A percentile compares a stretch with the other conserved stretches of the same genome.
phyloP scores from a whole-genome alignment of 2,329 filamentous ascomycete species.

The Cercospora zeina region DNA sequence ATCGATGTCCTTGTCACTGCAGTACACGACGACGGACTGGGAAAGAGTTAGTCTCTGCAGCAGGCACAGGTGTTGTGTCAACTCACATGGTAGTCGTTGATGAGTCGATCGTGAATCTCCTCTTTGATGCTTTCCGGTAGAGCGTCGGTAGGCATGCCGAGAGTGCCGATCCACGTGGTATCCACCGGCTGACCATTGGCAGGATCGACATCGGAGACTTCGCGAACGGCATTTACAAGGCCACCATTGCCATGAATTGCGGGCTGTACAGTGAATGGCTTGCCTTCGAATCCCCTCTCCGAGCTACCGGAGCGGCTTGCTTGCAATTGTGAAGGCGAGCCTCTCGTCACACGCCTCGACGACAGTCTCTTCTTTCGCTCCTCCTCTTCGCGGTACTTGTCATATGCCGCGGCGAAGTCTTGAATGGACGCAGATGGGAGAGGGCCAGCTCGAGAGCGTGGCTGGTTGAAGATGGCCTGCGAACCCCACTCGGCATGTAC shows the following conservation, averaged over 20 bases:
- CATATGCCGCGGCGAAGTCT: conserved; percentile 59
- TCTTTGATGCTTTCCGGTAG: conserved; percentile 73
- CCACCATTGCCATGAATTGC: conserved; percentile 92
- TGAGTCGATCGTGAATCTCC: conserved; percentile 78
- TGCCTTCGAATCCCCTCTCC: conserved; percentile 63
- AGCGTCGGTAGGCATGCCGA: conserved; percentile 91
- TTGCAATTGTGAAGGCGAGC: conserved; percentile 26
- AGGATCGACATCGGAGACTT: conserved; percentile 54
- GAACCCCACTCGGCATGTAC: conserved; percentile 74
- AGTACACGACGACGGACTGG: conserved; percentile 79
- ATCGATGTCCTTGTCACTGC: conserved; percentile 88
- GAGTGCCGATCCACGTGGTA: conserved; percentile 84
- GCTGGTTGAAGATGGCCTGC: conserved; percentile 67
- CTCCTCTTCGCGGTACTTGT: conserved; percentile 37
- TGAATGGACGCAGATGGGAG: conserved; percentile 75
- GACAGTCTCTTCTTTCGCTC: conserved; percentile 20
- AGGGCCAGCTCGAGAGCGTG: conserved; percentile 70
- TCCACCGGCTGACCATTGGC: conserved; percentile 67
- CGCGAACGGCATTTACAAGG: conserved; percentile 81
- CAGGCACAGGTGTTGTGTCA: background rate
- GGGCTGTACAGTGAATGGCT: conserved; percentile 78
- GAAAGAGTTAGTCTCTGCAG: conserved; percentile 43
- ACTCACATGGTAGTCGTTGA: conserved; percentile 58
- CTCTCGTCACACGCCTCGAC: conserved; percentile 27
- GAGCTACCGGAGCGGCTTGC: conserved; percentile 41